Evolutionary conservation across 306 rosid genomes (phyloP).

Genomic region (Quillaja saponaria): DNA sequence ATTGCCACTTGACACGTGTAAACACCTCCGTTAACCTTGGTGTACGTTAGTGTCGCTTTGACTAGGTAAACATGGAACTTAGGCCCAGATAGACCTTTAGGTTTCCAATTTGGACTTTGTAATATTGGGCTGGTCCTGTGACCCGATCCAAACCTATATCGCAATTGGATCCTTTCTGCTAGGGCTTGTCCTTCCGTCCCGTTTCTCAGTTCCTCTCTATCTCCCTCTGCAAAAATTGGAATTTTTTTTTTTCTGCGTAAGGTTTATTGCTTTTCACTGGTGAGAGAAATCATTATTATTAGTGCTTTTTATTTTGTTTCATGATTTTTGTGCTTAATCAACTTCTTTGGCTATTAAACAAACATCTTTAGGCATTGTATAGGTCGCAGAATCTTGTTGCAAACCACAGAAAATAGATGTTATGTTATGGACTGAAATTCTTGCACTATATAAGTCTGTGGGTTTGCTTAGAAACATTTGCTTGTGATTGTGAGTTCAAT

Average conservation of each 20-base stretch:
- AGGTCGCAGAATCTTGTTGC: too few relatives aligned
- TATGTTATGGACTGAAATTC: too few relatives aligned
- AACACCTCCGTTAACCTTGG: background rate
- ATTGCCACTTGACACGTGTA: constrained; percentile 31
- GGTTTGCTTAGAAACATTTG: too few relatives aligned
- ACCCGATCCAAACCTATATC: background rate
- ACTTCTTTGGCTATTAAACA: background rate
- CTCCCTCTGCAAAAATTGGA: too few relatives aligned
- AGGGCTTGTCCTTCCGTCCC: background rate
- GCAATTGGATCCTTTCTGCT: constrained; percentile 11
- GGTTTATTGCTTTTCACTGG: background rate
- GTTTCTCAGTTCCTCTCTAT: too few relatives aligned
- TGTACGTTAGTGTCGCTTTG: background rate
- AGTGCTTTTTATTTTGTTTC: background rate
- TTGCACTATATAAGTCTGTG: too few relatives aligned
- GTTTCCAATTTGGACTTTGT: background rate
- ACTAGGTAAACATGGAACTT: background rate
- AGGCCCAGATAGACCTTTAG: background rate
- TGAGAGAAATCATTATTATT: background rate
- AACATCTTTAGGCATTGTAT: too few relatives aligned
- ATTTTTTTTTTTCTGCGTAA: background rate
- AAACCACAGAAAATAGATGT: too few relatives aligned
- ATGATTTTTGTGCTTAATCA: background rate
- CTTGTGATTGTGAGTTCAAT: too few relatives aligned
- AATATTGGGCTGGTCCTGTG: background rate